These are phyloP conservation scores for Geotrichum klebahnii DNA, from an alignment of 1,139 yeast species.

Conservation along the genomic window DNA sequence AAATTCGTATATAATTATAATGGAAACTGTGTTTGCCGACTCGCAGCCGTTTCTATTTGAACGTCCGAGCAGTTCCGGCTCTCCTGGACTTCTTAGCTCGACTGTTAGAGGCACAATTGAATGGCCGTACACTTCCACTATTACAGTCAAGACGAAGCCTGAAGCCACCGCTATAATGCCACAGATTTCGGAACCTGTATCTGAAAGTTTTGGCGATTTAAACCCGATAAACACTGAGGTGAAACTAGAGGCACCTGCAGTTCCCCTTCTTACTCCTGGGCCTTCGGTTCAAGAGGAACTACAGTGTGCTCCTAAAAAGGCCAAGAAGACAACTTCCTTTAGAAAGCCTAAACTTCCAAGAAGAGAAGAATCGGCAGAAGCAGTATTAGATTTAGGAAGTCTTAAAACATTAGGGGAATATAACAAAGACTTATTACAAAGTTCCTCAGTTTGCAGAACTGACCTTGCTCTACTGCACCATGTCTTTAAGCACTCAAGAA, in stretches of 20 bases:
- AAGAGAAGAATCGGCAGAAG: conserved; percentile 19
- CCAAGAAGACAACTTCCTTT: conserved; percentile 14
- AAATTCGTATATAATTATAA: not conserved
- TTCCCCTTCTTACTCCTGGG: not conserved
- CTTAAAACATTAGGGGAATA: conserved; percentile 7
- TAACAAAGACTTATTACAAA: conserved; percentile 1
- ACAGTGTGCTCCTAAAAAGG: conserved; percentile 6
- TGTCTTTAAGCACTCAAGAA: conserved; percentile 40
- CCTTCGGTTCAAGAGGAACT: conserved; percentile 1
- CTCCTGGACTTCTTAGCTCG: not conserved
- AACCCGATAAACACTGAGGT: not conserved
- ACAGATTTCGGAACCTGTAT: not conserved
- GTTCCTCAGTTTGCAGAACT: conserved; percentile 19
- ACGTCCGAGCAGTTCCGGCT: not conserved
- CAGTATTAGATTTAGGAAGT: conserved; percentile 14
- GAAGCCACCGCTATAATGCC: not conserved
- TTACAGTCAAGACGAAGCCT: not conserved
- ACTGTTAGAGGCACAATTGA: not conserved
- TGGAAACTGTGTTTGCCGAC: conserved; percentile 4
- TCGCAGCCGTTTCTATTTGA: not conserved
- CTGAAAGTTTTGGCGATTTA: not conserved
- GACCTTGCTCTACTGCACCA: conserved; percentile 34
- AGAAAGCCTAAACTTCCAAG: conserved; percentile 32
- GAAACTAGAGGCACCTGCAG: not conserved
- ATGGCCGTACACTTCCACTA: not conserved